Evolutionary conservation across 176 grass and related monocot species (phyloP).

Genomic region (Ananas comosus): DNA sequence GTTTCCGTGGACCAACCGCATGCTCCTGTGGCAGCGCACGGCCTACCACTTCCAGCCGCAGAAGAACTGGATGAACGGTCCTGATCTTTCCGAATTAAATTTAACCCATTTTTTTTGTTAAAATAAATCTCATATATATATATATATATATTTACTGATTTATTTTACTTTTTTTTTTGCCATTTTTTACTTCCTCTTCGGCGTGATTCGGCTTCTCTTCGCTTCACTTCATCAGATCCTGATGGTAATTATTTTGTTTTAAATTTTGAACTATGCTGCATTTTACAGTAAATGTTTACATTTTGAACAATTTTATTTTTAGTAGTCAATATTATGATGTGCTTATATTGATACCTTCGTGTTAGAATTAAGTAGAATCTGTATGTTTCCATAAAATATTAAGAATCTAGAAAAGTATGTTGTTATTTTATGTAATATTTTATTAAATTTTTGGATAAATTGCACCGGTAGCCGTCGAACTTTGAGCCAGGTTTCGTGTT

Average conservation of each 20-base stretch:
- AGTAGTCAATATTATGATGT: neutral
- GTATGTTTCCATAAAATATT: too few relatives aligned
- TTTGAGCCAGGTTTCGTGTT: too few relatives aligned
- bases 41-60: slow-evolving; percentile 74
- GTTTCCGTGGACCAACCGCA: slow-evolving; percentile 64
- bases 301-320: neutral
- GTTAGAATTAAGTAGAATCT: too few relatives aligned
- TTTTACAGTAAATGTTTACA: too few relatives aligned
- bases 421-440: too few relatives aligned
- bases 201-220: neutral
- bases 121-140: neutral
- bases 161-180: slow-evolving; percentile 2
- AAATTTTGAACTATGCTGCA: neutral
- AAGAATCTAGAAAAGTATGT: too few relatives aligned
- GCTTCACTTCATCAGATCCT: slow-evolving; percentile 54
- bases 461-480: too few relatives aligned
- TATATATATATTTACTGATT: slow-evolving; percentile 7
- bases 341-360: too few relatives aligned
- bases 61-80: slow-evolving; percentile 95
- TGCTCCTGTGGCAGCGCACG: slow-evolving; percentile 86
- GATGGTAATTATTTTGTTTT: slow-evolving; percentile 28
- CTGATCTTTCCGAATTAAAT: slow-evolving; percentile 8
- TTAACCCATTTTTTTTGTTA: neutral
- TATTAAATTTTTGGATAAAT: too few relatives aligned
- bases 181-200: neutral